phyloP scores from a whole-genome alignment of 352 stramenopile genomes.

The Globisporangium cederbergense region DNA sequence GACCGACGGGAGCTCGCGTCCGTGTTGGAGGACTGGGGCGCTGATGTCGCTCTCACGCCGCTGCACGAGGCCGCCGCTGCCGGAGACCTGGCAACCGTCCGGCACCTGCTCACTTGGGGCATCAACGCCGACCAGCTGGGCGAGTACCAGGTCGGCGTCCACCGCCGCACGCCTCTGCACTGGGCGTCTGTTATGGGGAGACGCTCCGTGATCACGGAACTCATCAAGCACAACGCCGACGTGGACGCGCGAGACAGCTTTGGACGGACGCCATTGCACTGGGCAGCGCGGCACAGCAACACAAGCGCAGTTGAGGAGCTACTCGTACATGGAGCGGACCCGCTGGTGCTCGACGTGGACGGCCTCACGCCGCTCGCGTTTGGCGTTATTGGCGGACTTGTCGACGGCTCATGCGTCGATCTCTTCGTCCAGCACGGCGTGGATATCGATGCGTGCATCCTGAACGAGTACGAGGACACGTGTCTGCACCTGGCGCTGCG shows the following conservation, averaged over 20 bases:
- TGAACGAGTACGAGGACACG: conserved; percentile 58
- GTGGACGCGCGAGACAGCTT: conserved; percentile 59
- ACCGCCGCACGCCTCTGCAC: conserved; percentile 63
- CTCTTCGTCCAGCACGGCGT: conserved; percentile 53
- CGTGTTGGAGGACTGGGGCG: conserved; percentile 68
- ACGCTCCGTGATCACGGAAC: conserved; percentile 40
- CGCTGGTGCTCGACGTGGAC: conserved; percentile 47
- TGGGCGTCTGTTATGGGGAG: conserved; percentile 76
- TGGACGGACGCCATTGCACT: conserved; percentile 68
- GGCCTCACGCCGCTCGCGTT: conserved; percentile 69
- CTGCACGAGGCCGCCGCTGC: conserved; percentile 63
- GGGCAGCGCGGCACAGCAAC: conserved; percentile 75
- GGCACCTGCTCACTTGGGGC: conserved; percentile 52
- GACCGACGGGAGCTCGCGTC: conserved; percentile 50
- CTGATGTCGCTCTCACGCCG: conserved; percentile 73
- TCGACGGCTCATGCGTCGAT: conserved; percentile 43
- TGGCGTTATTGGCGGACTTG: conserved; percentile 44
- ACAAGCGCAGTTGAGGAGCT: conserved; percentile 47
- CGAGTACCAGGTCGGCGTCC: conserved; percentile 62
- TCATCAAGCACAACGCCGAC: conserved; percentile 46
- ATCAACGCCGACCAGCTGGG: conserved; percentile 59
- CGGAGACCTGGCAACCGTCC: conserved; percentile 47
- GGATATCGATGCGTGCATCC: conserved; percentile 42
- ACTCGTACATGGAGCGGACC: conserved; percentile 46
- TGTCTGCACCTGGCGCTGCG: conserved; percentile 71